Conservation (phyloP, 108 stramenopile species). For the Fistulifera solaris region DNA sequence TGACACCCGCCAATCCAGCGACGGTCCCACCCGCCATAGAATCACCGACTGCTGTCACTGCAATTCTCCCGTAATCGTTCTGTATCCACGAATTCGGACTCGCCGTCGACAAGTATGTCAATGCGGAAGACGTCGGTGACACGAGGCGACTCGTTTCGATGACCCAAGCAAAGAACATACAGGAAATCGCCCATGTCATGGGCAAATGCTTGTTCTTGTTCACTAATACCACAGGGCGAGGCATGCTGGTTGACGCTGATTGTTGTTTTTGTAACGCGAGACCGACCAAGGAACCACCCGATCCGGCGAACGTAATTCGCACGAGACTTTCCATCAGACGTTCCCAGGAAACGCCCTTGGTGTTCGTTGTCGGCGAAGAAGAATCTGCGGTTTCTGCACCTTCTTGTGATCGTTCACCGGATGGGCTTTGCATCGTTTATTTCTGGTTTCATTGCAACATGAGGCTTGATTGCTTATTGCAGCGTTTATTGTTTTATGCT, state of each 20-base stretch:
- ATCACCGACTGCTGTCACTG: conserved; percentile 7
- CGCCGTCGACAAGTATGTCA: not conserved
- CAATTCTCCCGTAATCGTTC: not conserved
- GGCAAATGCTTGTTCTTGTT: not conserved
- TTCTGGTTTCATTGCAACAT: too few species aligned
- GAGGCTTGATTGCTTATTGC: too few species aligned
- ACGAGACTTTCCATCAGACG: not conserved
- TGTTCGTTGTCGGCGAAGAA: too few species aligned
- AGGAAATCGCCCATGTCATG: conserved; percentile 5
- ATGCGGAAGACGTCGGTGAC: conserved; percentile 7
- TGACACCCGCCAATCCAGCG: conserved; percentile 10
- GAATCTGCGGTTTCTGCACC: too few species aligned
- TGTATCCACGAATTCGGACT: not conserved
- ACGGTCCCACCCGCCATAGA: conserved; percentile 11
- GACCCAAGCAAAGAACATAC: conserved; percentile 6
- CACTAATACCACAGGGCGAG: not conserved
- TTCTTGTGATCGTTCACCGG: too few species aligned
- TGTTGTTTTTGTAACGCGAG: not conserved
- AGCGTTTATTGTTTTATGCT: too few species aligned
- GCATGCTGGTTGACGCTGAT: not conserved
- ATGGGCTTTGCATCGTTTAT: too few species aligned
- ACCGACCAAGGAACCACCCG: not conserved
- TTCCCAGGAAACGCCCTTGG: too few species aligned
- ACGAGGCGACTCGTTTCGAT: conserved; percentile 7
- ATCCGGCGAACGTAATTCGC: conserved; percentile 1